Conservation (phyloP, 169 alveolate species). For the Cryptosporidium sp. region DNA sequence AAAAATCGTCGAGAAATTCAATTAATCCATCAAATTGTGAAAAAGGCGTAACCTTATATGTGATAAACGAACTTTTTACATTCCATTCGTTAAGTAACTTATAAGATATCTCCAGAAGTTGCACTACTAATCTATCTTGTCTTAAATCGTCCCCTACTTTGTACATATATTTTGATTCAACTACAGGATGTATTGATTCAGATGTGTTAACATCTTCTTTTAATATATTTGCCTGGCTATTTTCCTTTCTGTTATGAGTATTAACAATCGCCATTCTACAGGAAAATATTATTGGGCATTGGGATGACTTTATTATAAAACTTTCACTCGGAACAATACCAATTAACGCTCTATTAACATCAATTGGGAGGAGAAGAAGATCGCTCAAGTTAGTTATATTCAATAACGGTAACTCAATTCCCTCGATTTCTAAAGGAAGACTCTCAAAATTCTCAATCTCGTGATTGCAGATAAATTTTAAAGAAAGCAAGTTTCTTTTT, state of each 20-base stretch:
- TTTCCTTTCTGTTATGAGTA: conserved; percentile 6
- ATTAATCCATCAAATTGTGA: conserved; percentile 88
- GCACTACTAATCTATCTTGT: conserved; percentile 93
- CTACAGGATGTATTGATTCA: conserved; percentile 67
- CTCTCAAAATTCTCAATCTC: not conserved
- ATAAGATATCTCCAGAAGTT: conserved; percentile 89
- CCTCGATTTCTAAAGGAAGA: not conserved
- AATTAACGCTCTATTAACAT: conserved; percentile 59
- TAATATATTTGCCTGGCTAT: not conserved
- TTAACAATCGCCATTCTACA: conserved; percentile 56
- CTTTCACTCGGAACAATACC: conserved; percentile 70
- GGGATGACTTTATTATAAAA: conserved; percentile 64
- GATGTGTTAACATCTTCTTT: conserved; percentile 49
- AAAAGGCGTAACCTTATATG: conserved; percentile 87
- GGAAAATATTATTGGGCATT: conserved; percentile 67
- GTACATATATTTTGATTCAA: conserved; percentile 83
- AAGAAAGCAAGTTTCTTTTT: conserved; percentile 35
- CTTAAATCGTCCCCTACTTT: conserved; percentile 97
- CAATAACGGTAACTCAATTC: conserved; percentile 30
- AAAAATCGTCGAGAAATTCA: conserved; percentile 82
- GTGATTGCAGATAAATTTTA: conserved; percentile 10
- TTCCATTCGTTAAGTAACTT: conserved; percentile 90
- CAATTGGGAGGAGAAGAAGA: conserved; percentile 59
- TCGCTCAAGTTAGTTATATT: conserved; percentile 63
- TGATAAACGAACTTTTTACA: conserved; percentile 88